Base-by-base conservation (phyloP, 352 stramenopile genomes). In the Thraustochytrium striatum region DNA sequence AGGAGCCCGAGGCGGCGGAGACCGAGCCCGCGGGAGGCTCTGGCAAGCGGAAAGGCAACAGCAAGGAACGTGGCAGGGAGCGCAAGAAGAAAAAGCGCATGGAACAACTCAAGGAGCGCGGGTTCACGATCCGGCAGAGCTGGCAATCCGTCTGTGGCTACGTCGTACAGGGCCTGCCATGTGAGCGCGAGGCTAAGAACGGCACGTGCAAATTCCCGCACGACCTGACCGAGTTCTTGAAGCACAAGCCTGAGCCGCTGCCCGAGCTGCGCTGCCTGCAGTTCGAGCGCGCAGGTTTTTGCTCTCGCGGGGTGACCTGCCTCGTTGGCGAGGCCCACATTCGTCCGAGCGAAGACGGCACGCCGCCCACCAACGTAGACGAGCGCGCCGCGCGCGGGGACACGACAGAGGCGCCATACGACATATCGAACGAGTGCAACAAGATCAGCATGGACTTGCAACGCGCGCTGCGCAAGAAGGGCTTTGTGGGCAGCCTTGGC, bases 301-400 rank as follows among this genome's bases (percentile, higher is more conserved):
- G 65, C 39, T 16, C 13, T 8, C n/a, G n/a, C 39, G 65, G 65
- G 8, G 44, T 75, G 8, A 30, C 41, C 3, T 75, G 65, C 35
- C 65, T 75, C 3, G 43, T 75, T 61, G 65, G 65, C 44, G 65
- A 75, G 36, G 32, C 65, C 19, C 65, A 75, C 36, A 75, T 43
- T 16, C 21, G 43, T 0, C 30, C 65, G 47, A 43, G 11, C 44
- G 47, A 62, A 19, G 33, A 9, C 28, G 21, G 30, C 32, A 13
- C 28, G n/a, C 30, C 19, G 16, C 19, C 35, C 58, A 69, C 13
- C 16, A 30, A 38, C 3, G 13, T 55, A 44, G 30, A 30, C 16
- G 65, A 30, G 16, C 52, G 44, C 52, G 61, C 19, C 30, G 35
- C 19, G 65, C 30, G 3, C 32, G 30, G 21, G 65, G 52, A 3